Percentiles rank a stretch among this genome's conserved stretches.
Conservation (phyloP, 1,284 basidiomycete genomes). For the Puccinia hordei region DNA sequence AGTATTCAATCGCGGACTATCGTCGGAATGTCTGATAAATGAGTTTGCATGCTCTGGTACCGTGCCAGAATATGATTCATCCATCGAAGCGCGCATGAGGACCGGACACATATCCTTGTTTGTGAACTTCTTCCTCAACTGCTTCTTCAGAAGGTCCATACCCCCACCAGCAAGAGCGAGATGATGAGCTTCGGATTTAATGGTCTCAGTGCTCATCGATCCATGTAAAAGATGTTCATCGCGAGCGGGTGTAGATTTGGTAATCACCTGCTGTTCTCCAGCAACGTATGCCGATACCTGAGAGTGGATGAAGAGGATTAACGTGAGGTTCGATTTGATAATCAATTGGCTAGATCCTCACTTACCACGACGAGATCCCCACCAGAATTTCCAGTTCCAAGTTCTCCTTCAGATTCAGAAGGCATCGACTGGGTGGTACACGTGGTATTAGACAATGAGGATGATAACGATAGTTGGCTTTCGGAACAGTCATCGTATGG, state of each 20-base stretch:
- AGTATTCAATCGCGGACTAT: conserved; percentile 7
- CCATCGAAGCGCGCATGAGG: conserved; percentile 40
- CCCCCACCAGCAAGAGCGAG: conserved; percentile 23
- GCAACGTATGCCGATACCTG: conserved; percentile 1
- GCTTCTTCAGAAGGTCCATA: conserved; percentile 43
- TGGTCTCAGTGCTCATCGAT: conserved; percentile 48
- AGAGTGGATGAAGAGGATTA: not conserved
- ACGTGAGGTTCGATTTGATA: not conserved
- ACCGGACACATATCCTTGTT: conserved; percentile 41
- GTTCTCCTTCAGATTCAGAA: conserved; percentile 15
- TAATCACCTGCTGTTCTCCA: conserved; percentile 2
- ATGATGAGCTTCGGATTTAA: conserved; percentile 48
- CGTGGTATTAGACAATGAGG: conserved; percentile 29
- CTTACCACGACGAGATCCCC: conserved; percentile 29
- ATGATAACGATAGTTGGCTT: conserved; percentile 28
- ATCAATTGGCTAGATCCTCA: not conserved
- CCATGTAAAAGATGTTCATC: conserved; percentile 38
- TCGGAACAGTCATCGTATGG: conserved; percentile 30
- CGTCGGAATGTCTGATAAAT: conserved; percentile 17
- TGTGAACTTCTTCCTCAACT: conserved; percentile 29
- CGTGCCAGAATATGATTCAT: conserved; percentile 17
- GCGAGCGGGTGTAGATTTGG: conserved; percentile 3
- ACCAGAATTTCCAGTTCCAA: not conserved
- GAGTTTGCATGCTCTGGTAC: conserved; percentile 26
- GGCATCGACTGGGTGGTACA: conserved; percentile 20